phyloP scores from a whole-genome alignment of 306 rosid genomes.

The Herpetospermum pedunculosum region DNA sequence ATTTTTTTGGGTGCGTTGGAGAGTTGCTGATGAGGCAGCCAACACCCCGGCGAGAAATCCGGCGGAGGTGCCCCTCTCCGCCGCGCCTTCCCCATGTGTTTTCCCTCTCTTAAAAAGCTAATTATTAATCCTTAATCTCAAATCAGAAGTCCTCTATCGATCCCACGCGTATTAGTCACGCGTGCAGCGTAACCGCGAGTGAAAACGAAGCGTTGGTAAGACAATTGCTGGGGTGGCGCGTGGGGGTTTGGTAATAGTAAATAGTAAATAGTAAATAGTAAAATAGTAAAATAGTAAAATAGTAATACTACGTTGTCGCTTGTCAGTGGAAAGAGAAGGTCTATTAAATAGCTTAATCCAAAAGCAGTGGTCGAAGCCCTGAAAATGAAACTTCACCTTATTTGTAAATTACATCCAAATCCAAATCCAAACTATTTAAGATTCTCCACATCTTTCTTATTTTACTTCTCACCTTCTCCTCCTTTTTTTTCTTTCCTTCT shows the following conservation, averaged over 20 bases:
- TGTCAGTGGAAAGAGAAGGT: background rate
- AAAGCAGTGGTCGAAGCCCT: background rate
- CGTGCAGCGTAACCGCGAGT: background rate
- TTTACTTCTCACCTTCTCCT: background rate
- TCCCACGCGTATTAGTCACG: background rate
- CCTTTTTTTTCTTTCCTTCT: background rate
- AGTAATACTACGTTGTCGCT: background rate
- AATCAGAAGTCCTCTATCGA: background rate
- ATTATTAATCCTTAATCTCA: background rate
- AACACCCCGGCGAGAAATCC: background rate
- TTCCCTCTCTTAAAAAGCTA: background rate
- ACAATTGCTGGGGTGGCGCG: background rate
- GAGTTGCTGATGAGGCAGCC: background rate
- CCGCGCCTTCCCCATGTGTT: background rate
- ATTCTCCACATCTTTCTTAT: background rate
- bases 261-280: background rate
- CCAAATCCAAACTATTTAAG: background rate
- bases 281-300: no score
- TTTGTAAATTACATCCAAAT: background rate
- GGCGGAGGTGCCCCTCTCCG: slow-evolving; percentile 1
- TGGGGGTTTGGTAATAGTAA: background rate
- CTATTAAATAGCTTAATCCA: background rate
- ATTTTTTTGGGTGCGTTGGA: background rate
- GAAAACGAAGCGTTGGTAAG: background rate
- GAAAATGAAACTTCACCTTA: background rate